These are phyloP conservation scores for Galerina marginata DNA, from an alignment of 768 basidiomycete species.

Conservation along the genomic window DNA sequence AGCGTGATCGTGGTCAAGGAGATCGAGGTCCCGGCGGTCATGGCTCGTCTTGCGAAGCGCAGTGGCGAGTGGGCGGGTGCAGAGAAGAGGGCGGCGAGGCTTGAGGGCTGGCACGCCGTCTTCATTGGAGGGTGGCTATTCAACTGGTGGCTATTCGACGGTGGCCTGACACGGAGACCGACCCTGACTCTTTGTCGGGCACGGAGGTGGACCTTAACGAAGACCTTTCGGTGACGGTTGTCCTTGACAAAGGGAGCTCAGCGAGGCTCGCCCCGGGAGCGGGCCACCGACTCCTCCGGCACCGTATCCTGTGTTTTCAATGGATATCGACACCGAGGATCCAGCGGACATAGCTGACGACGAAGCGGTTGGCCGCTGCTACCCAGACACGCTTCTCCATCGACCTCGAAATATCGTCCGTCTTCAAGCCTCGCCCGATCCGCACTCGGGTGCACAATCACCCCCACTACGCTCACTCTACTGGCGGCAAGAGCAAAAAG, in stretches of 20 bases:
- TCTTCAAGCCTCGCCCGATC: constrained; percentile 75
- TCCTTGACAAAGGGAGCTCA: constrained; percentile 29
- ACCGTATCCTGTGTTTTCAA: constrained; percentile 46
- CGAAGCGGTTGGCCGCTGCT: constrained; percentile 29
- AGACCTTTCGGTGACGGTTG: constrained; percentile 36
- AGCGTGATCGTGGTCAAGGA: constrained; percentile 92
- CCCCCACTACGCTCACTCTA: constrained; percentile 29
- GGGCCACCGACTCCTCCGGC: neutral
- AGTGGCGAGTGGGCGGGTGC: constrained; percentile 42
- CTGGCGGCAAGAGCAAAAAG: constrained; percentile 42
- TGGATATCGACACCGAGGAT: constrained; percentile 51
- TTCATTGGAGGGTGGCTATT: constrained; percentile 37
- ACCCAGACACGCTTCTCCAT: constrained; percentile 38
- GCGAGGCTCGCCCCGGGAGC: neutral
- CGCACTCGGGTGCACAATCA: constrained; percentile 46
- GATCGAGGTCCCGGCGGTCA: constrained; percentile 71
- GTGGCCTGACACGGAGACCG: constrained; percentile 46
- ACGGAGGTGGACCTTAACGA: constrained; percentile 44
- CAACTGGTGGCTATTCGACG: constrained; percentile 18
- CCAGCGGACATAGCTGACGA: constrained; percentile 35
- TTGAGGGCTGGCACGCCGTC: constrained; percentile 34
- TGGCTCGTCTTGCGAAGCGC: constrained; percentile 46
- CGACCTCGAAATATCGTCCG: constrained; percentile 71
- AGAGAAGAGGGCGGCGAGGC: constrained; percentile 34
- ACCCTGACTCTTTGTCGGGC: constrained; percentile 42